Conservation (phyloP, 352 stramenopile genomes). For the Phytophthora sansomeana region DNA sequence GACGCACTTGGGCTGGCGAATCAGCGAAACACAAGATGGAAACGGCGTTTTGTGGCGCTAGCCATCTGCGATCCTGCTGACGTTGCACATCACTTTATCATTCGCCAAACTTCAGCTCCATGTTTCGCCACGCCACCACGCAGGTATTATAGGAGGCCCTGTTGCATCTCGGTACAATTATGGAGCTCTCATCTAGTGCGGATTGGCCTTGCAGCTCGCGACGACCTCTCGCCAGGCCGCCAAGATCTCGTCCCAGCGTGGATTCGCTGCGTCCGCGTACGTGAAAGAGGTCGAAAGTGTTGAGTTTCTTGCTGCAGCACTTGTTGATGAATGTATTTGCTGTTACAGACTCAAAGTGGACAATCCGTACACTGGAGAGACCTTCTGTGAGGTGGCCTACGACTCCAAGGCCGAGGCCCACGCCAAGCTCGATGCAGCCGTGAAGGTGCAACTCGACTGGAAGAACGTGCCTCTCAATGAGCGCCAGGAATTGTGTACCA, state of each 20-base stretch:
- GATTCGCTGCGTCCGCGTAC: slow-evolving; percentile 47
- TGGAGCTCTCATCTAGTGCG: too few species aligned
- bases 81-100: slow-evolving; percentile 27
- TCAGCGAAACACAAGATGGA: slow-evolving; percentile 9
- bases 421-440: slow-evolving; percentile 62
- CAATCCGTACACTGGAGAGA: slow-evolving; percentile 80
- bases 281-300: slow-evolving; percentile 3
- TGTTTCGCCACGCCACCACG: slow-evolving; percentile 33
- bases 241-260: slow-evolving; percentile 28
- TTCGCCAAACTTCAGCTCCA: slow-evolving; percentile 17
- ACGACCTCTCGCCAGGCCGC: slow-evolving; percentile 22
- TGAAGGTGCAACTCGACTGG: slow-evolving; percentile 69
- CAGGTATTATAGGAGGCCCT: slow-evolving; percentile 23
- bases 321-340: not conserved
- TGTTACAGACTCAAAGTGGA: slow-evolving; percentile 64
- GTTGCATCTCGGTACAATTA: too few species aligned
- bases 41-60: slow-evolving; percentile 30
- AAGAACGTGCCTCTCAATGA: slow-evolving; percentile 60
- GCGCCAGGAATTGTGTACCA: slow-evolving; percentile 66
- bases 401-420: slow-evolving; percentile 64
- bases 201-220: slow-evolving; percentile 24
- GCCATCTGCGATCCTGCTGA: slow-evolving; percentile 6
- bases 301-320: not conserved
- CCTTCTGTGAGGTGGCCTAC: slow-evolving; percentile 65
- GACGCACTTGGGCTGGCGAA: slow-evolving; percentile 1